Conservation (phyloP, 2,329 filamentous ascomycete species). For the Penicillium aurantiogriseum region DNA sequence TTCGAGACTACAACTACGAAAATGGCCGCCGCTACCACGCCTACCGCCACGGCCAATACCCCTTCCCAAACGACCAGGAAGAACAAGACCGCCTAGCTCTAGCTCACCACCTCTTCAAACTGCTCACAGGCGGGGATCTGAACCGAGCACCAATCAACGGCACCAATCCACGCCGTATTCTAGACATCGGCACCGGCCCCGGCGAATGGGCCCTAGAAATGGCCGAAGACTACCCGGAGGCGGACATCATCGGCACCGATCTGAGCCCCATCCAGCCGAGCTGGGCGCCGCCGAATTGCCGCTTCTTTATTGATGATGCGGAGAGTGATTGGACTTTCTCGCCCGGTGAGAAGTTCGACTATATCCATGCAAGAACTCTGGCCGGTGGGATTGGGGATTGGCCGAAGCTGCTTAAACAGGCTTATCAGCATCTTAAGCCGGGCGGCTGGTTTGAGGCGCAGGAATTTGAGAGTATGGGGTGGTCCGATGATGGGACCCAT, state of each 20-base stretch:
- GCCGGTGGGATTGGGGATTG: slow-evolving; percentile 40
- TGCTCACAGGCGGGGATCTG: slow-evolving; percentile 37
- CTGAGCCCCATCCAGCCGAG: slow-evolving; percentile 38
- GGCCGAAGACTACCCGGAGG: slow-evolving; percentile 38
- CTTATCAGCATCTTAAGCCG: slow-evolving; percentile 33
- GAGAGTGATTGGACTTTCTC: slow-evolving; percentile 43
- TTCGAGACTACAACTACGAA: slow-evolving; percentile 40
- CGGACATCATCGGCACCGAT: slow-evolving; percentile 38
- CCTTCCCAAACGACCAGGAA: slow-evolving; percentile 45
- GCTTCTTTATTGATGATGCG: slow-evolving; percentile 49
- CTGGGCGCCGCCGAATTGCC: slow-evolving; percentile 51
- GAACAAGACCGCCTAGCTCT: slow-evolving; percentile 45
- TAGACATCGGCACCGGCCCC: slow-evolving; percentile 37
- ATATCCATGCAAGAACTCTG: slow-evolving; percentile 39
- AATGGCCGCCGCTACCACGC: slow-evolving; percentile 47
- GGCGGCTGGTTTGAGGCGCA: slow-evolving; percentile 41
- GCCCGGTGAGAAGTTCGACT: slow-evolving; percentile 41
- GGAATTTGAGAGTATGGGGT: slow-evolving; percentile 30
- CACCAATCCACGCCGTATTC: slow-evolving; percentile 23
- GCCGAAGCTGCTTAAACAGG: slow-evolving; percentile 31
- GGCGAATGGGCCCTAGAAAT: slow-evolving; percentile 45
- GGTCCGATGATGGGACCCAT: slow-evolving; percentile 36
- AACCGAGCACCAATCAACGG: slow-evolving; percentile 38
- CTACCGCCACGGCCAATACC: slow-evolving; percentile 44
- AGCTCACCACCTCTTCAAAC: slow-evolving; percentile 41